Evolutionary conservation across 202 grass and related monocot genomes (phyloP).

Genomic region (Schoenoplectus triqueter): DNA sequence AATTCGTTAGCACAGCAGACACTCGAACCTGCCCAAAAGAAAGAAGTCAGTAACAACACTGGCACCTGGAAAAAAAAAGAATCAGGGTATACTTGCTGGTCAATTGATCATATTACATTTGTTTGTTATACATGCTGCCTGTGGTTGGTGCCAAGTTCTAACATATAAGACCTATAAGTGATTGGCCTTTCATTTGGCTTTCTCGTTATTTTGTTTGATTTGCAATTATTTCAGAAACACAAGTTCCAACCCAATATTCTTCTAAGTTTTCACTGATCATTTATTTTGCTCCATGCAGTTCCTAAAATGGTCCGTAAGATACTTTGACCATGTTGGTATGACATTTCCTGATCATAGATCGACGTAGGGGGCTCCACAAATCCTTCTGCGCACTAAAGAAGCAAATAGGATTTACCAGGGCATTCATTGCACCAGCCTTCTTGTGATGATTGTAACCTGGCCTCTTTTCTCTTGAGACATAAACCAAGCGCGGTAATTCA

Average conservation of each 20-base stretch:
- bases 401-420: constrained; percentile 53
- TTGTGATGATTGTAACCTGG: constrained; percentile 90
- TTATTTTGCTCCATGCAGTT: neutral
- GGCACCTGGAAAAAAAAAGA: neutral
- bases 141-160: neutral
- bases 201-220: neutral
- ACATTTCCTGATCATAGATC: neutral
- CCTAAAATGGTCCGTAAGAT: neutral
- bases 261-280: neutral
- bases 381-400: constrained; percentile 6
- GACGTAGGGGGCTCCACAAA: neutral
- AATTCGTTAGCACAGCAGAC: constrained; percentile 86
- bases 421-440: constrained; percentile 97
- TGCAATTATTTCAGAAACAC: constrained; percentile 29
- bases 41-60: constrained; percentile 9
- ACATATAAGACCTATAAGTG: neutral
- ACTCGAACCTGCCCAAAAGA: constrained; percentile 71
- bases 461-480: constrained; percentile 92
- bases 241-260: constrained; percentile 9
- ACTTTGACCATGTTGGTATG: constrained; percentile 10
- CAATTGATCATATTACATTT: constrained; percentile 8
- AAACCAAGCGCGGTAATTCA: constrained; percentile 84
- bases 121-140: neutral
- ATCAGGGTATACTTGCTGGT: neutral
- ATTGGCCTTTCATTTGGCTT: constrained; percentile 18